Percentiles rank a stretch among this genome's conserved stretches.
Conservation (phyloP, 164 flowering plant genomes). For the Nymphaea thermarum region DNA sequence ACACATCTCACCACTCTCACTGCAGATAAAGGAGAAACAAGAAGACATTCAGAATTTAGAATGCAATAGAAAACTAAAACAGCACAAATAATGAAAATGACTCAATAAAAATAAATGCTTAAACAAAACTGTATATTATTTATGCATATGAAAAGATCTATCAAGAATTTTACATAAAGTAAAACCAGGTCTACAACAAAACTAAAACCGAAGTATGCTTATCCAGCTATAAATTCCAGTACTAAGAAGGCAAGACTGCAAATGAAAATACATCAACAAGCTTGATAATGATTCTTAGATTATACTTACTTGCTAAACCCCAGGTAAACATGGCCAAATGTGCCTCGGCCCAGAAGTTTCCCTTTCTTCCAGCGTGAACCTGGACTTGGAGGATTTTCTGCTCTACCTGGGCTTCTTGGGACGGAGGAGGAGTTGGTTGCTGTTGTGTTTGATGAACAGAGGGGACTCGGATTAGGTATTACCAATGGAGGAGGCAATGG, state of each 20-base stretch:
- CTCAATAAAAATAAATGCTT: too few relatives aligned
- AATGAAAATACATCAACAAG: not conserved
- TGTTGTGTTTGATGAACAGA: constrained; percentile 60
- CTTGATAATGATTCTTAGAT: not conserved
- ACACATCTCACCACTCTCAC: constrained; percentile 97
- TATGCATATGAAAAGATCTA: too few relatives aligned
- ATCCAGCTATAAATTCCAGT: too few relatives aligned
- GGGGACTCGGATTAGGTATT: constrained; percentile 43
- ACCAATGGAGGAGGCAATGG: constrained; percentile 66
- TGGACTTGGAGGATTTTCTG: constrained; percentile 70
- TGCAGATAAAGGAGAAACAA: constrained; percentile 7
- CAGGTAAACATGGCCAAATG: constrained; percentile 92
- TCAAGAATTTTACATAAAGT: too few relatives aligned
- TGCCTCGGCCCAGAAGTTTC: constrained; percentile 76
- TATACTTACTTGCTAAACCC: constrained; percentile 69
- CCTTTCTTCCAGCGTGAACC: constrained; percentile 94
- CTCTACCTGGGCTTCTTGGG: constrained; percentile 85
- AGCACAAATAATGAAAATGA: too few relatives aligned
- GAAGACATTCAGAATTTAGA: too few relatives aligned
- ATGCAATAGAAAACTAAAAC: too few relatives aligned
- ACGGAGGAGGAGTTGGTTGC: constrained; percentile 60
- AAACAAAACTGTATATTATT: too few relatives aligned
- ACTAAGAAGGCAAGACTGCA: not conserved
- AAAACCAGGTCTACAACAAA: too few relatives aligned
- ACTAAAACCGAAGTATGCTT: too few relatives aligned